Percentiles rank a stretch among this genome's conserved stretches.
phyloP scores from a whole-genome alignment of 768 basidiomycete species.

The Kwoniella botswanensis region DNA sequence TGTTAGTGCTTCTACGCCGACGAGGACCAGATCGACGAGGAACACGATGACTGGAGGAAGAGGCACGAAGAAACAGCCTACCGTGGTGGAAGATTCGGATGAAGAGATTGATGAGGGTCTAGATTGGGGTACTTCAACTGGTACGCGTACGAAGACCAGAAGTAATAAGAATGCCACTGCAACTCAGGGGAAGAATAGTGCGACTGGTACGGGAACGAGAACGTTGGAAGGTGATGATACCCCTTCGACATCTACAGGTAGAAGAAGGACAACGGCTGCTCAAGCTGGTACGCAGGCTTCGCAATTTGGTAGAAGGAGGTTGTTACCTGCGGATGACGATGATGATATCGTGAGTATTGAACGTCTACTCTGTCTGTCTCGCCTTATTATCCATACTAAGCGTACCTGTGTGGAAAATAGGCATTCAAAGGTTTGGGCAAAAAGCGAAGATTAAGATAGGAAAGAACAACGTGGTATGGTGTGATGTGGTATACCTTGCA shows the following conservation, averaged over 20 bases:
- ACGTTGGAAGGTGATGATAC: constrained; percentile 20
- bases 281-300: constrained; percentile 17
- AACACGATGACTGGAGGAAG: not conserved
- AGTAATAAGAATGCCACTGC: not conserved
- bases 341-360: constrained; percentile 26
- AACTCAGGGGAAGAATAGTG: not conserved
- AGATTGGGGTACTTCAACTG: constrained; percentile 20
- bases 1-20: constrained; percentile 1
- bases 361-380: not conserved
- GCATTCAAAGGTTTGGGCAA: constrained; percentile 34
- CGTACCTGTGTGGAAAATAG: not conserved
- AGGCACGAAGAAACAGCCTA: constrained; percentile 17
- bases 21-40: not conserved
- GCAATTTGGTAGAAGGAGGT: constrained; percentile 25
- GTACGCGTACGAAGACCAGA: not conserved
- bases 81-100: constrained; percentile 32
- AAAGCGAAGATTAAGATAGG: constrained; percentile 27
- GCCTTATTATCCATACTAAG: not conserved
- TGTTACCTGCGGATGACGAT: constrained; percentile 40
- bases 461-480: constrained; percentile 44
- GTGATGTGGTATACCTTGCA: constrained; percentile 65
- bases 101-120: constrained; percentile 23
- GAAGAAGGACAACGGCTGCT: not conserved
- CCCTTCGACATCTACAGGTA: not conserved
- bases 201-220: constrained; percentile 16